Percentiles rank a stretch among this genome's conserved stretches.
These are phyloP conservation scores for Choanephora cucurbitarum DNA, from an alignment of 371 early-diverging fungal species.

Conservation along the genomic window DNA sequence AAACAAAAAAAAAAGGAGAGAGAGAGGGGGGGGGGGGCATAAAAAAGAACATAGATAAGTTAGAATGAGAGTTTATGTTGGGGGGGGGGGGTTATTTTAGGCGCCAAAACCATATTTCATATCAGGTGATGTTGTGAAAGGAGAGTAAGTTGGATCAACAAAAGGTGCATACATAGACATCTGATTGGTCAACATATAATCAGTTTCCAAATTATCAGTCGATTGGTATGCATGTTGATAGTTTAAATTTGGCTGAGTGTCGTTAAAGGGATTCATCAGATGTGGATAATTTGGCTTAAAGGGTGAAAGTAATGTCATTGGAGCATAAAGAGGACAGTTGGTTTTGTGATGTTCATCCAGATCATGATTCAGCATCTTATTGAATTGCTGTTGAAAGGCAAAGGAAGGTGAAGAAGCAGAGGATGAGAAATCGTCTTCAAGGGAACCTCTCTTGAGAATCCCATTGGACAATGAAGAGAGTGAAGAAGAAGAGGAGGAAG, in stretches of 20 bases:
- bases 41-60: not conserved
- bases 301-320: slow-evolving; percentile 36
- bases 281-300: slow-evolving; percentile 33
- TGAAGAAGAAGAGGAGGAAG: not conserved
- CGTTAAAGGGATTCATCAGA: slow-evolving; percentile 4
- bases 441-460: not conserved
- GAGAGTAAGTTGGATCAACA: slow-evolving; percentile 20
- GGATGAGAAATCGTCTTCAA: slow-evolving; percentile 30
- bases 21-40: not conserved
- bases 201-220: not conserved
- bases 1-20: slow-evolving; percentile 9
- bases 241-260: slow-evolving; percentile 4
- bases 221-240: slow-evolving; percentile 2
- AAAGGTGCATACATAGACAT: slow-evolving; percentile 18
- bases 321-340: slow-evolving; percentile 14
- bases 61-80: slow-evolving; percentile 6
- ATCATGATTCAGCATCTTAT: not conserved
- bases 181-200: not conserved
- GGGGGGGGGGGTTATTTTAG: slow-evolving; percentile 10
- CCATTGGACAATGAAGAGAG: not conserved
- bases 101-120: slow-evolving; percentile 23
- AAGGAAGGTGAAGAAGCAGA: slow-evolving; percentile 39
- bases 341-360: slow-evolving; percentile 3
- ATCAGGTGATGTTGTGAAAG: slow-evolving; percentile 18
- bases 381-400: slow-evolving; percentile 12